These are phyloP conservation scores for Annulohypoxylon nitens DNA, from an alignment of 495 filamentous ascomycete genomes.

Conservation along the genomic window DNA sequence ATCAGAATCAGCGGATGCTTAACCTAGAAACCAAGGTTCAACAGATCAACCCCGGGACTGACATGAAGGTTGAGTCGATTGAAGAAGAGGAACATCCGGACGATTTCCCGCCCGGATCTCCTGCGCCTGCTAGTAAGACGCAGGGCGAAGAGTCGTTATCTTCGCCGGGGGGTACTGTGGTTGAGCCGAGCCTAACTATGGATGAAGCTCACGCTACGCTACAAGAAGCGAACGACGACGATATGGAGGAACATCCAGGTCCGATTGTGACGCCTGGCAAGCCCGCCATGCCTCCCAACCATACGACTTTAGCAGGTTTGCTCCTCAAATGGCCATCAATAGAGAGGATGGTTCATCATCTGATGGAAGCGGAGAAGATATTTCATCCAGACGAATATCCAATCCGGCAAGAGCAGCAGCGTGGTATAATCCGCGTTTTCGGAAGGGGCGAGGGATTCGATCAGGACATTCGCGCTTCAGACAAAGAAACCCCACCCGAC, in stretches of 20 bases:
- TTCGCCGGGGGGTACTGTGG: constrained; percentile 46
- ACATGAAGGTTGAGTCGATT: constrained; percentile 50
- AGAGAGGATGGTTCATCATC: constrained; percentile 62
- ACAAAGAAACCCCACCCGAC: constrained; percentile 53
- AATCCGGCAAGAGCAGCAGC: constrained; percentile 79
- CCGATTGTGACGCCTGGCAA: constrained; percentile 63
- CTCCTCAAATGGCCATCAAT: constrained; percentile 80
- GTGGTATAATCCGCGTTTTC: constrained; percentile 80
- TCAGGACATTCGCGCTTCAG: constrained; percentile 52
- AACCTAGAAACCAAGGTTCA: constrained; percentile 44
- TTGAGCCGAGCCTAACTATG: constrained; percentile 47
- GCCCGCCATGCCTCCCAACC: constrained; percentile 78
- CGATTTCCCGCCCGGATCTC: constrained; percentile 31
- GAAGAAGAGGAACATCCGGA: constrained; percentile 47
- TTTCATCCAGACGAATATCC: constrained; percentile 74
- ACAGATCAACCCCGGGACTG: constrained; percentile 42
- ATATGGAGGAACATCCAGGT: constrained; percentile 60
- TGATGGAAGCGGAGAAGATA: constrained; percentile 61
- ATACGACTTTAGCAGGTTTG: constrained; percentile 84
- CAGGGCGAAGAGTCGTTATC: constrained; percentile 47
- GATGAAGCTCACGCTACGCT: constrained; percentile 54
- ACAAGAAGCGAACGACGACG: constrained; percentile 56
- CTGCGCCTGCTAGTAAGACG: constrained; percentile 36
- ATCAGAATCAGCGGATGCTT: constrained; percentile 42
- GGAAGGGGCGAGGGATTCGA: constrained; percentile 82